Evolutionary conservation across 148 eudicot species (phyloP), one percentile per base, ranked within the genome.

Genomic region (Rhododendron ferrugineum): DNA sequence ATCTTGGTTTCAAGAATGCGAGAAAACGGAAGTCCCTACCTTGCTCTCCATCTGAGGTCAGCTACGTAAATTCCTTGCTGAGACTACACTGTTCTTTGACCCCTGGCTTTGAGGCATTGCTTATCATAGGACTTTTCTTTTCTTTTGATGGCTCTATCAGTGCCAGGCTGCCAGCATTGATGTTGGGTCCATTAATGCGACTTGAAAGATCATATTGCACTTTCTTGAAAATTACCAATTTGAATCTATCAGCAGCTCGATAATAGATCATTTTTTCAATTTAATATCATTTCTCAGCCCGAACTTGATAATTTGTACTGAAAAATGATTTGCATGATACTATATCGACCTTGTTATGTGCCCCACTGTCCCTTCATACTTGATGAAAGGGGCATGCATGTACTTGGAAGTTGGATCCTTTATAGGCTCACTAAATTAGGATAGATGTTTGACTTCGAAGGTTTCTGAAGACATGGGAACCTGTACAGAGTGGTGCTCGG

Each of bases 1-100:
- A 91, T 82, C 54, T 89, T 97, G 92, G 94, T 93, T 86, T 88
- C 95, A 62, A 95, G 99, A 89, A 95, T 97, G 98, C 89, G 91
- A 88, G 87, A 88, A 68, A 89, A 92, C 85, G 91, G 92, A 83
- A 88, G 91, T 83, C 98, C 98, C 76, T 97, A 94, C 90, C 93
- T 97, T 84, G 98, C 99, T 82, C 95, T 97, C 60, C 99, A 97
- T 89, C 85, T 97, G 77, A 94, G 99, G 99, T 97, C 30, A 73
- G 40, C 2, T 85, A 3, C 81, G 86, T 79, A 37, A 78, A 14
- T 42, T 84, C 47, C n/a, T 77, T 42, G 64, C 30, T 54, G 7
- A 4, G 36, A 52, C 28, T 50, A 9, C 44, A 47, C 47, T 42
- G 42, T 73, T 58, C 20, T 42, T 32, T 73, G 40, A 50, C 6